Conservation (phyloP, 1,284 basidiomycete species). For the Tilletiopsis washingtonensis region DNA sequence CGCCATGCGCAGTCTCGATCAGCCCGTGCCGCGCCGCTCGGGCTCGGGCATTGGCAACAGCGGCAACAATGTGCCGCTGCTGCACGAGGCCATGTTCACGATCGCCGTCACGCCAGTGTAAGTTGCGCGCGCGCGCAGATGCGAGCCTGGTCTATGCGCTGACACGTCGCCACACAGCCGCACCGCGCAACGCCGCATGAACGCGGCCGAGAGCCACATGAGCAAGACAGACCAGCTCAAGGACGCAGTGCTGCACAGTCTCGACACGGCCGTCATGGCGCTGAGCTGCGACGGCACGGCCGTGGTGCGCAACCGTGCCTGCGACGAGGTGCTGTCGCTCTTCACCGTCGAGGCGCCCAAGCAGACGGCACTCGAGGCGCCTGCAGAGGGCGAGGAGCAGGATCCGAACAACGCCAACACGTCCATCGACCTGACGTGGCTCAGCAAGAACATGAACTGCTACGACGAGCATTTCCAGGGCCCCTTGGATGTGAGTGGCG, state of each 20-base stretch:
- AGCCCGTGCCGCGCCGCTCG: too few relatives aligned
- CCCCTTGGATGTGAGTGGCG: too few relatives aligned
- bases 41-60: too few relatives aligned
- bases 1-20: too few relatives aligned
- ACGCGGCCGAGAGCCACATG: constrained; percentile 16
- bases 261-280: constrained; percentile 31
- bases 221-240: constrained; percentile 24
- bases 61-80: too few relatives aligned
- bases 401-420: constrained; percentile 8
- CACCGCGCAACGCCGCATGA: constrained; percentile 21
- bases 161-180: too few relatives aligned
- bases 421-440: constrained; percentile 29
- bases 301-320: constrained; percentile 32
- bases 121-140: background rate
- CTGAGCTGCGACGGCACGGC: constrained; percentile 30
- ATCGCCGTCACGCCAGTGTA: constrained; percentile 20
- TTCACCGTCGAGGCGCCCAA: constrained; percentile 11
- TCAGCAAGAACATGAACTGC: constrained; percentile 15
- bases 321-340: constrained; percentile 28
- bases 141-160: background rate
- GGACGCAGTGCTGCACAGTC: constrained; percentile 24
- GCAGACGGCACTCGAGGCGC: constrained; percentile 4
- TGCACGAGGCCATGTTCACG: constrained; percentile 38
- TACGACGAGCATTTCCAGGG: constrained; percentile 31
- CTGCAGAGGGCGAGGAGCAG: background rate